Evolutionary conservation across 202 grass and related monocot genomes (phyloP).

Genomic region (Bolboschoenoplectus hybrid): DNA sequence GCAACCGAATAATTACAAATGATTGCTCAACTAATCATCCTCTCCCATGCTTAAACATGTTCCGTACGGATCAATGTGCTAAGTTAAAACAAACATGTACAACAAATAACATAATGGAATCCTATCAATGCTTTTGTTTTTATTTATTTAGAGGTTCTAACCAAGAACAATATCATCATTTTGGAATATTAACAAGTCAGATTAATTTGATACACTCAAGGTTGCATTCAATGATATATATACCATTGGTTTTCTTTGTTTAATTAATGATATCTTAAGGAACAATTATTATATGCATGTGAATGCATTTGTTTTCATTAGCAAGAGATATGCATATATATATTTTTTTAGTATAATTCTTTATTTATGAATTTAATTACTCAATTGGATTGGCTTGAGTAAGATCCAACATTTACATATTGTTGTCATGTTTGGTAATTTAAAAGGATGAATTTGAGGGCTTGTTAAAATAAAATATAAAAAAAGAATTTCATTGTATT

Average conservation of each 20-base stretch:
- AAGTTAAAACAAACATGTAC: too few relatives aligned
- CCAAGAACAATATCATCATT: background rate
- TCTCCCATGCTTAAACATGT: too few relatives aligned
- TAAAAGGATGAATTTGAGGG: background rate
- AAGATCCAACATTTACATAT: background rate
- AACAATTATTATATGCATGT: background rate
- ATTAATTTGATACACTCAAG: background rate
- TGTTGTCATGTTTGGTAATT: background rate
- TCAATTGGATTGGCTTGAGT: background rate
- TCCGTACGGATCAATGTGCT: too few relatives aligned
- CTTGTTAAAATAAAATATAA: background rate
- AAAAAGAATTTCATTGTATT: background rate
- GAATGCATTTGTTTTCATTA: background rate
- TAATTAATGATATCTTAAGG: background rate
- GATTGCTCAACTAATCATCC: too few relatives aligned
- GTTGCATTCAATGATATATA: background rate
- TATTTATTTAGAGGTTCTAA: conserved; percentile 15
- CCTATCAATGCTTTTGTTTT: background rate
- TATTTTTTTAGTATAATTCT: background rate
- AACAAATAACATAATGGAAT: background rate
- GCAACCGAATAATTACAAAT: too few relatives aligned
- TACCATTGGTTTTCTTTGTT: background rate
- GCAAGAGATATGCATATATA: background rate
- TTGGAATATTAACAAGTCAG: background rate
- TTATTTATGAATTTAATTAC: background rate